phyloP scores from a whole-genome alignment of 2,329 filamentous ascomycete genomes.

The Xylariaceae sp. region DNA sequence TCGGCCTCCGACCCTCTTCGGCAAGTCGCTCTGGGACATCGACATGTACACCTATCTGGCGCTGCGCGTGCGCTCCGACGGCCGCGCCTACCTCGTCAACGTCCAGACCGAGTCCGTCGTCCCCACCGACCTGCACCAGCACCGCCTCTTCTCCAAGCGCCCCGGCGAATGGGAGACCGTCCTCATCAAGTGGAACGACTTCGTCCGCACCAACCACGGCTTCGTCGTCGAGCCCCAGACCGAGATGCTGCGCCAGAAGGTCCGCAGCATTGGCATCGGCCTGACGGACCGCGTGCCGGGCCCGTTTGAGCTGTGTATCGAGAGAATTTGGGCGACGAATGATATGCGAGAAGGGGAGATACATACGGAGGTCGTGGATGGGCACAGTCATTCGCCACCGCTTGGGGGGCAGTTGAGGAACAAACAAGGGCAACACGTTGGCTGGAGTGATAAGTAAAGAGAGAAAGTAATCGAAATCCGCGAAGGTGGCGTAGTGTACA shows the following conservation, averaged over 20 bases:
- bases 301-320: conserved; percentile 81
- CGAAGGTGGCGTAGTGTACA: too few relatives aligned
- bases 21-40: conserved; percentile 80
- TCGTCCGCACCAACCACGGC: conserved; percentile 91
- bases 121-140: conserved; percentile 93
- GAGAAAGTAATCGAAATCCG: too few relatives aligned
- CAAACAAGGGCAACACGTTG: conserved; percentile 38
- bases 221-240: conserved; percentile 89
- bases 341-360: conserved; percentile 35
- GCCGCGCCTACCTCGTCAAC: conserved; percentile 89
- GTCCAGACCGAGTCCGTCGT: conserved; percentile 92
- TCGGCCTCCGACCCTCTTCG: conserved; percentile 74
- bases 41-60: conserved; percentile 86
- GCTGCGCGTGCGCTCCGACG: conserved; percentile 84
- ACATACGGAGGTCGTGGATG: background rate
- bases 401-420: conserved; percentile 33
- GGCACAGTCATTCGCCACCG: background rate
- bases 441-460: conserved; percentile 29
- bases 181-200: conserved; percentile 85
- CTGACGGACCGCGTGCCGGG: conserved; percentile 86
- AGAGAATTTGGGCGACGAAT: conserved; percentile 90
- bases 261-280: conserved; percentile 80
- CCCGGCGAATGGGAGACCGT: conserved; percentile 93
- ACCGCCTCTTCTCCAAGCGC: conserved; percentile 73
- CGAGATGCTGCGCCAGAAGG: conserved; percentile 80